Evolutionary conservation across 2,329 filamentous ascomycete species (phyloP).

Genomic region (Aspergillus novoparasiticus): DNA sequence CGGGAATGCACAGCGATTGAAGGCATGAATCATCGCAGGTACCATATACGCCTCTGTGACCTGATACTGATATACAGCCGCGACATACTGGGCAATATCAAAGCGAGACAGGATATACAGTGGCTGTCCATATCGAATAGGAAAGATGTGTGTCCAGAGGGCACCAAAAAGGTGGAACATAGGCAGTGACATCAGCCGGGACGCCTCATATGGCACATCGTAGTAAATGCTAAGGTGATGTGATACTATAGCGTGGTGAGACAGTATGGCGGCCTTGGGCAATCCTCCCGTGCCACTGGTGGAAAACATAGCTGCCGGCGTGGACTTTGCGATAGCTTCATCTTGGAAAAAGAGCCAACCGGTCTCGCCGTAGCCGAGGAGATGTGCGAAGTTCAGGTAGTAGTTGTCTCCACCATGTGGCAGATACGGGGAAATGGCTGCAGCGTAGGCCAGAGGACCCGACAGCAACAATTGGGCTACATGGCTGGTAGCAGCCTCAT

Average conservation of each 20-base stretch:
- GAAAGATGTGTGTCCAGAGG: slow-evolving; percentile 50
- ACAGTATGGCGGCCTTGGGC: slow-evolving; percentile 62
- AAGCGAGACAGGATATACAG: slow-evolving; percentile 54
- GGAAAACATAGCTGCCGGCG: slow-evolving; percentile 54
- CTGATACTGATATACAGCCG: slow-evolving; percentile 42
- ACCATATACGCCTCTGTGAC: slow-evolving; percentile 55
- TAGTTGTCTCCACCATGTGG: slow-evolving; percentile 16
- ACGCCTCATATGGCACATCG: slow-evolving; percentile 44
- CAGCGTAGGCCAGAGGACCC: slow-evolving; percentile 27
- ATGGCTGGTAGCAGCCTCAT: slow-evolving; percentile 33
- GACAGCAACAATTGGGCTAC: slow-evolving; percentile 32
- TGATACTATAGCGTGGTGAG: slow-evolving; percentile 61
- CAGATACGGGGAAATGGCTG: slow-evolving; percentile 19
- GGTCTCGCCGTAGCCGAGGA: slow-evolving; percentile 49
- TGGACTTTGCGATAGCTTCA: slow-evolving; percentile 48
- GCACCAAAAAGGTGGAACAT: slow-evolving; percentile 58
- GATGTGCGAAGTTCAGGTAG: slow-evolving; percentile 34
- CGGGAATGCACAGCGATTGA: slow-evolving; percentile 33
- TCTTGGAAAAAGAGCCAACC: slow-evolving; percentile 53
- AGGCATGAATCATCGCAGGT: slow-evolving; percentile 47
- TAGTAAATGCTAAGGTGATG: slow-evolving; percentile 49
- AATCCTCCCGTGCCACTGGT: slow-evolving; percentile 63
- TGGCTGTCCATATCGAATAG: slow-evolving; percentile 49
- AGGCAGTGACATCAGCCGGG: slow-evolving; percentile 52
- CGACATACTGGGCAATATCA: slow-evolving; percentile 43